Percentiles rank a stretch among this genome's conserved stretches.
phyloP scores from a whole-genome alignment of 2,329 filamentous ascomycete genomes.

The Ophiostoma piceae region DNA sequence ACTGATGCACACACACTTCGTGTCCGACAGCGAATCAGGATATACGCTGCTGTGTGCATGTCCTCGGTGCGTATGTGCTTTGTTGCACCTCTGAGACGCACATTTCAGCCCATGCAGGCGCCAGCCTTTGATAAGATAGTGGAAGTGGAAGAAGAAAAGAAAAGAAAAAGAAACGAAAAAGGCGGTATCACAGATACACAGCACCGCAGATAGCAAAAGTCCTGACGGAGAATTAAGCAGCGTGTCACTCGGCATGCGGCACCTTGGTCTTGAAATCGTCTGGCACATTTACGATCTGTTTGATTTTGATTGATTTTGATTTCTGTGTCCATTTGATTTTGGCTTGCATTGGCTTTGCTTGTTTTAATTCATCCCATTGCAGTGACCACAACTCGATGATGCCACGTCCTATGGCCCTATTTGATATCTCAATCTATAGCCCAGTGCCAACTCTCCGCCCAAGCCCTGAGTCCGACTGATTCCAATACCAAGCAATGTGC shows the following conservation, averaged over 20 bases:
- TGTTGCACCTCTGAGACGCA: background rate
- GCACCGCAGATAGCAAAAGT: background rate
- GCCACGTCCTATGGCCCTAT: no score
- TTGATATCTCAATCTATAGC: no score
- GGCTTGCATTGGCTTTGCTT: no score
- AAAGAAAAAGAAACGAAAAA: background rate
- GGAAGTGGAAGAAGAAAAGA: background rate
- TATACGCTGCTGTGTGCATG: background rate
- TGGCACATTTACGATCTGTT: background rate
- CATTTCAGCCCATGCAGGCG: conserved; percentile 21
- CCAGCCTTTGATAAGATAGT: conserved; percentile 19
- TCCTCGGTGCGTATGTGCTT: background rate
- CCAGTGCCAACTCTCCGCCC: background rate
- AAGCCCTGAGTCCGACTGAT: background rate
- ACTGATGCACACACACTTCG: conserved; percentile 1
- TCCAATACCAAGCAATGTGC: background rate
- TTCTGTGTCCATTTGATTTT: no score
- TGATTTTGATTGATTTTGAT: no score
- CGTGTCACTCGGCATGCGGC: background rate
- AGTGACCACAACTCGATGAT: no score
- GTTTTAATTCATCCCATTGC: no score
- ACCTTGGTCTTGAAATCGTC: background rate
- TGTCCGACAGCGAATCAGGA: conserved; percentile 4
- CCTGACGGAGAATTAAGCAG: background rate
- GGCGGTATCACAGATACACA: conserved; percentile 10